phyloP scores from a whole-genome alignment of 2,329 filamentous ascomycete species.

The Aspergillus sp. region DNA sequence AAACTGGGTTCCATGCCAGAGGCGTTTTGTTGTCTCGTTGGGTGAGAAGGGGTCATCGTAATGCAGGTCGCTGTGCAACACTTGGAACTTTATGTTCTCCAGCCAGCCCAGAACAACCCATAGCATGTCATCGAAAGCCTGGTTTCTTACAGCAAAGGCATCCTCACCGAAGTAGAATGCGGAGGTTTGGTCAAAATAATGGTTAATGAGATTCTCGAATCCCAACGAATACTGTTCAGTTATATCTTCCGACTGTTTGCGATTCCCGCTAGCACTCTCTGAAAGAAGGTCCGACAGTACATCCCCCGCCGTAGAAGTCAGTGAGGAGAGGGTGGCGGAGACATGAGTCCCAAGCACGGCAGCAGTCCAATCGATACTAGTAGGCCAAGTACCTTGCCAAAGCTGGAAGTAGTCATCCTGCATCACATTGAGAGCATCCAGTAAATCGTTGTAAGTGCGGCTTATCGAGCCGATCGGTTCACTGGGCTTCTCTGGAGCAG shows the following conservation, averaged over 20 bases:
- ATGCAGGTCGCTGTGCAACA: constrained; percentile 66
- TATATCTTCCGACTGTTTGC: constrained; percentile 5
- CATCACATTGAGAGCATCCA: constrained; percentile 70
- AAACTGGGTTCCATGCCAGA: constrained; percentile 78
- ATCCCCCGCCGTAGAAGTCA: constrained; percentile 60
- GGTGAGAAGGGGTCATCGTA: constrained; percentile 44
- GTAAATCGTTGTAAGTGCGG: constrained; percentile 44
- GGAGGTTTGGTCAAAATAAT: constrained; percentile 74
- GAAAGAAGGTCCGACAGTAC: constrained; percentile 38
- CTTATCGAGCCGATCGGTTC: constrained; percentile 17
- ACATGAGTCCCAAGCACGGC: constrained; percentile 81
- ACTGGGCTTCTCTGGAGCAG: constrained; percentile 21
- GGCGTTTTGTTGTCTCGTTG: constrained; percentile 23
- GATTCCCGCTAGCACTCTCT: constrained; percentile 6
- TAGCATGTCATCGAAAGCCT: constrained; percentile 91
- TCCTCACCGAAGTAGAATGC: constrained; percentile 88
- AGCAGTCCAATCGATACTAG: constrained; percentile 88
- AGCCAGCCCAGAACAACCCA: constrained; percentile 95
- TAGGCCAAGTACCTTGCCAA: constrained; percentile 80
- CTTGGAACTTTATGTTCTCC: constrained; percentile 75
- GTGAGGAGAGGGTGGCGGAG: constrained; percentile 69
- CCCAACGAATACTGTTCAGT: constrained; percentile 38
- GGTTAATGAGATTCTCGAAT: constrained; percentile 77
- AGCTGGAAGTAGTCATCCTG: constrained; percentile 76
- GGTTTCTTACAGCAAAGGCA: constrained; percentile 68